phyloP scores from a whole-genome alignment of 768 basidiomycete species.

The Flagelloscypha sp. region DNA sequence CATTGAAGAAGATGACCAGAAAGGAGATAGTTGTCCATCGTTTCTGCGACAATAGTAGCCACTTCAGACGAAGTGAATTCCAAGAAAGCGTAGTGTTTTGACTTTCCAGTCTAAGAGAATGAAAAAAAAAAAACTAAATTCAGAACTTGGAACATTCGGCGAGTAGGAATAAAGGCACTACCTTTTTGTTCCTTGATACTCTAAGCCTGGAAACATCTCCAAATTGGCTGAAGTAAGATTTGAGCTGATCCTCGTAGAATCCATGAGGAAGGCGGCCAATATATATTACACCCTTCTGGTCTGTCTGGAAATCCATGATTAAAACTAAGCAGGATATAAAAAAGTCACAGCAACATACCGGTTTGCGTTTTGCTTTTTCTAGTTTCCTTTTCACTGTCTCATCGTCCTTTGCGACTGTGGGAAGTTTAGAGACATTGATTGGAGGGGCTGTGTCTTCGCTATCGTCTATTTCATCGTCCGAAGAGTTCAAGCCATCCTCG shows the following conservation, averaged over 20 bases:
- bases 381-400: conserved; percentile 60
- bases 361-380: conserved; percentile 53
- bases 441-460: conserved; percentile 43
- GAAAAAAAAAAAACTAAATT: not conserved
- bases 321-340: conserved; percentile 4
- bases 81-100: conserved; percentile 96
- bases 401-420: conserved; percentile 86
- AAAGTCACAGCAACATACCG: conserved; percentile 38
- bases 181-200: conserved; percentile 91
- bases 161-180: conserved; percentile 16
- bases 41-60: conserved; percentile 92
- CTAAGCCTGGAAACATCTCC: conserved; percentile 83
- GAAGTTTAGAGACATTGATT: conserved; percentile 66
- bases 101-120: conserved; percentile 72
- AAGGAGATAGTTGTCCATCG: conserved; percentile 98
- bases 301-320: conserved; percentile 36
- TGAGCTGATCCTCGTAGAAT: conserved; percentile 93
- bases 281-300: conserved; percentile 78
- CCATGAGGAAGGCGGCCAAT: conserved; percentile 92
- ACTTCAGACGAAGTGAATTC: conserved; percentile 88
- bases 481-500: conserved; percentile 64
- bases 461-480: conserved; percentile 63
- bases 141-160: not conserved
- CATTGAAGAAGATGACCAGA: conserved; percentile 91
- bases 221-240: conserved; percentile 90